phyloP scores from a whole-genome alignment of 306 rosid genomes.

The Prinsepia uniflora region DNA sequence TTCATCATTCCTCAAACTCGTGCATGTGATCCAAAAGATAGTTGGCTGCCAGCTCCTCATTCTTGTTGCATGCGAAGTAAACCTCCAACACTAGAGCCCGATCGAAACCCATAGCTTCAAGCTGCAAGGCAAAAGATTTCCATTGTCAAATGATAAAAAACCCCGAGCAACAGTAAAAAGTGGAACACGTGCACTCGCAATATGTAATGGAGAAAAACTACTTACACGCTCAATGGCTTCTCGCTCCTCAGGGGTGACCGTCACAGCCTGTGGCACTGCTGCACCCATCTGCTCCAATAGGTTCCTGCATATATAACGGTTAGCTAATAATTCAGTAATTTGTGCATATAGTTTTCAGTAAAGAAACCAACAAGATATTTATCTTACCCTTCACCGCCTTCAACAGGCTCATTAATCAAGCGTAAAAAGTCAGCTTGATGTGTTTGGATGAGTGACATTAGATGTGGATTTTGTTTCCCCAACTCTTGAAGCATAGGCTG shows the following conservation, averaged over 20 bases:
- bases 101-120: conserved; percentile 79
- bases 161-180: not conserved
- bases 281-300: conserved; percentile 31
- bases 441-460: conserved; percentile 43
- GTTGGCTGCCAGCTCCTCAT: conserved; percentile 81
- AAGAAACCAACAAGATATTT: not conserved
- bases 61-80: conserved; percentile 77
- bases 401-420: conserved; percentile 44
- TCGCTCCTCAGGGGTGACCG: conserved; percentile 44
- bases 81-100: conserved; percentile 71
- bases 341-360: not conserved
- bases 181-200: not conserved
- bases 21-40: conserved; percentile 75
- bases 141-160: not conserved
- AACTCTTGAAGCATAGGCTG: conserved; percentile 51
- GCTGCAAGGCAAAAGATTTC: conserved; percentile 34
- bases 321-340: not conserved
- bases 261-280: conserved; percentile 45
- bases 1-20: conserved; percentile 58
- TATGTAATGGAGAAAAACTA: not conserved
- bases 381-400: conserved; percentile 40
- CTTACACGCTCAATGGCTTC: conserved; percentile 44
- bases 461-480: conserved; percentile 40
- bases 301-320: conserved; percentile 24
- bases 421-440: conserved; percentile 46